Base-by-base conservation (phyloP, 2,329 filamentous ascomycete genomes). In the Paecilomyces sp. region DNA sequence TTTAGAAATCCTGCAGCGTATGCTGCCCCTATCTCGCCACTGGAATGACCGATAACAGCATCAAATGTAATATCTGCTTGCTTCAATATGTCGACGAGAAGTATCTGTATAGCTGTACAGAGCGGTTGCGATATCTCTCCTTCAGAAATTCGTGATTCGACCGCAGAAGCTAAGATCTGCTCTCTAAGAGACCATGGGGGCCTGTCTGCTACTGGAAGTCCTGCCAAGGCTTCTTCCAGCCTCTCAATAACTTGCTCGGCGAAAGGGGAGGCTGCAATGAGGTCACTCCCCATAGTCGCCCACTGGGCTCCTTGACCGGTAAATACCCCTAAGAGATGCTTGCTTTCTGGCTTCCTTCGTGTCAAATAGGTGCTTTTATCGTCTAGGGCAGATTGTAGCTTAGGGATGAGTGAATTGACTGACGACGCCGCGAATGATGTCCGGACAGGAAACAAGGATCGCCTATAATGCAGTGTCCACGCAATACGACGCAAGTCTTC, bases 21-120 rank as follows among this genome's bases (percentile, higher is more conserved):
- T 0, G 78, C 81, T 0, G 80, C 80, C 0, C 68, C 79, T n/a
- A 81, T 81, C 63, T 82, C 80, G 7, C 80, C 80, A 0, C 75
- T 77, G 0, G 78, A 81, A 64, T 81, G 80, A 18, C 80, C 79
- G 2, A 80, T 71, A 1, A 78, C 75, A 1, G 70, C 71, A 6
- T 57, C 36, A 3, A 77, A 70, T 0, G 53, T 58, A 18, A 80
- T 60, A 8, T 73, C 72, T n/a, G 70, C 70, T 1, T 65, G 55
- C 0, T 58, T 55, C 24, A 69, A 58, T 12, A 69, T 41, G 12
- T 64, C 60, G 3, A 68, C 63, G 1, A 68, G 51, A 2, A 55
- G 58, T 9, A 70, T 58, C 55, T 70, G 68, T 1, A 70, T 30
- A 9, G 66, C 67, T 12, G 65, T 64, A 51, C 67, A 69, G 9